Base-by-base conservation (phyloP, 331 rosid species). In the Malus hybrid region DNA sequence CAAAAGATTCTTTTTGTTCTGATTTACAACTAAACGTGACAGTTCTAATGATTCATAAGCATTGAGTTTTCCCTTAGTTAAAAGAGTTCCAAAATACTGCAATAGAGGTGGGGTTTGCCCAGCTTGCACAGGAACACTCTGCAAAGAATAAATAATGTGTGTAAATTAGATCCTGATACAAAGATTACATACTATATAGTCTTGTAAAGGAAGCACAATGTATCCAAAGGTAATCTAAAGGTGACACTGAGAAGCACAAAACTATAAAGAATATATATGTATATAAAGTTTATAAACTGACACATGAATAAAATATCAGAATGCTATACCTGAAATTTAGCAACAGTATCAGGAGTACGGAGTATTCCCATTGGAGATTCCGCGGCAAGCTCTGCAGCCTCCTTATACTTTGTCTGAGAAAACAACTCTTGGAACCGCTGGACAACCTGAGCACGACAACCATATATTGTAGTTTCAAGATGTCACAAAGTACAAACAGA, bases 301-400 rank as follows among this genome's bases (percentile, higher is more conserved):
- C 50, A 70, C 4, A 9, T 27, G 55, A 68, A 55, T 66, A 20
- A 42, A 55, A 44, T 72, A 20, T 14, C 34, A 63, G 56, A 66
- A 70, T 46, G 24, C 65, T 46, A 54, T 14, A 80, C 89, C 89
- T 80, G 89, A 83, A 86, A 83, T 83, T 83, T 86, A 27, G 87
- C 85, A 33, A 83, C 87, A 39, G 85, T 86, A 42, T 86, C 89
- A 42, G 87, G 83, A 29, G 89, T 86, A 16, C 89, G 89, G 32
- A 86, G 89, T 42, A 86, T 76, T 69, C 89, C 89, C 81, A 74
- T 77, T 77, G 89, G 87, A 77, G 89, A 83, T 39, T 86, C 89
- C 29, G 89, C 89, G 13, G 89, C 89, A 73, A 86, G 86, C 73
- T 86, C 89, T 3, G 89, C 85, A 55, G 87, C 89, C 80, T 86